Conservation (phyloP, 306 rosid species). For the Quercus gilva region DNA sequence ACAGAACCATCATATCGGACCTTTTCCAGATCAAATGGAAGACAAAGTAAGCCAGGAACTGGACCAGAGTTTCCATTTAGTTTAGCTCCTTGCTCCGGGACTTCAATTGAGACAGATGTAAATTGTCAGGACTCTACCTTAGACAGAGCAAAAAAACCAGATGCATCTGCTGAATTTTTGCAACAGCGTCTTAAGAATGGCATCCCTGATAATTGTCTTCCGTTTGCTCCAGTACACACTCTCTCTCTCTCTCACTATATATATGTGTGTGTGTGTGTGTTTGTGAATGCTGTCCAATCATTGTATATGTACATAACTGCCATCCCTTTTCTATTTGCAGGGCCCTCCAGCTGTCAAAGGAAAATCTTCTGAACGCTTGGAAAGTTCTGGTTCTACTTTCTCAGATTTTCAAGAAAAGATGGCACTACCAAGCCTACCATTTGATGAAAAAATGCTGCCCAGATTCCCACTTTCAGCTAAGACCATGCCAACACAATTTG, state of each 20-base stretch:
- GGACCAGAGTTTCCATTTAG: conserved; percentile 95
- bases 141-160: conserved; percentile 47
- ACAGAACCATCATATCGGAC: conserved; percentile 57
- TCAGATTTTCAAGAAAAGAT: conserved; percentile 72
- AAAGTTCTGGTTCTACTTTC: conserved; percentile 46
- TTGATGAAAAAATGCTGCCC: conserved; percentile 75
- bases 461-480: conserved; percentile 70
- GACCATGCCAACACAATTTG: conserved; percentile 60
- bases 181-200: conserved; percentile 56
- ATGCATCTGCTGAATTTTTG: conserved; percentile 44
- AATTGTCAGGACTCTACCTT: conserved; percentile 42
- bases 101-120: conserved; percentile 51
- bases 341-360: conserved; percentile 51
- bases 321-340: conserved; percentile 31
- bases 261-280: neutral
- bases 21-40: conserved; percentile 61
- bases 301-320: conserved; percentile 21
- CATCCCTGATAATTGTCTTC: conserved; percentile 51
- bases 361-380: conserved; percentile 43
- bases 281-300: conserved; percentile 2
- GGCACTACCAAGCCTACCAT: conserved; percentile 71
- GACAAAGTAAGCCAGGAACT: conserved; percentile 52
- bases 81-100: conserved; percentile 66
- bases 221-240: conserved; percentile 59
- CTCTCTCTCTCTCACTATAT: conserved; percentile 5